These are phyloP conservation scores for Aspergillus texensis DNA, from an alignment of 2,329 filamentous ascomycete genomes.

Conservation along the genomic window DNA sequence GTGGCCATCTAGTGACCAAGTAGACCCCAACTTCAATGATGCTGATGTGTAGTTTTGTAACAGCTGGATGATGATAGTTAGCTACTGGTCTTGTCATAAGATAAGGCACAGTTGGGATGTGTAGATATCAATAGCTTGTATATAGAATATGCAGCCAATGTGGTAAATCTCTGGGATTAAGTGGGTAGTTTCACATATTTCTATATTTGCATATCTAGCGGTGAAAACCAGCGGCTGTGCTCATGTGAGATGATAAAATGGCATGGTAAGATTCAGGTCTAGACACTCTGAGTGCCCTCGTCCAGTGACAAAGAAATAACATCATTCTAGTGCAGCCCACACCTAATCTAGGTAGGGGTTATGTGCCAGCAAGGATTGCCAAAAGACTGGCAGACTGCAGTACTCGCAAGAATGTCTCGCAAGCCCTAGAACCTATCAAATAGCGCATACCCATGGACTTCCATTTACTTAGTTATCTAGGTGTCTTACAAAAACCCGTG, in stretches of 20 bases:
- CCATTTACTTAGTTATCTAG: too few species aligned
- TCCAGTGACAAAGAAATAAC: too few species aligned
- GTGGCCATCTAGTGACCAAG: conserved; percentile 38
- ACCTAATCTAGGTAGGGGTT: too few species aligned
- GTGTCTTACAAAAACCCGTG: too few species aligned
- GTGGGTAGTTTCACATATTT: not conserved
- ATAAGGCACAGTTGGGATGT: not conserved
- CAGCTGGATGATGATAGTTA: not conserved
- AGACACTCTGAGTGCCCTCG: not conserved
- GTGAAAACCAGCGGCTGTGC: not conserved
- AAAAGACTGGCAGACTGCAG: too few species aligned
- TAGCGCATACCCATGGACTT: too few species aligned
- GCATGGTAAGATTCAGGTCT: not conserved
- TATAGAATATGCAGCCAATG: not conserved
- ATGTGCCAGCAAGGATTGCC: too few species aligned
- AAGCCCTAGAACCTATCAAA: too few species aligned
- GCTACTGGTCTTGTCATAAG: not conserved
- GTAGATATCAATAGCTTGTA: not conserved
- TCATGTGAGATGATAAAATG: not conserved
- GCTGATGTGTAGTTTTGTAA: conserved; percentile 6
- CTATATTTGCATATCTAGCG: not conserved
- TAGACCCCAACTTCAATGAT: conserved; percentile 35
- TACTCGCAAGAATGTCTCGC: too few species aligned
- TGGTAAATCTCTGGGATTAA: not conserved
- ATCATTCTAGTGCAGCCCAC: too few species aligned